Evolutionary conservation across 257 asterid genomes (phyloP), one percentile per base, ranked within the genome.

Genomic region (Nyctanthes arbortristis): DNA sequence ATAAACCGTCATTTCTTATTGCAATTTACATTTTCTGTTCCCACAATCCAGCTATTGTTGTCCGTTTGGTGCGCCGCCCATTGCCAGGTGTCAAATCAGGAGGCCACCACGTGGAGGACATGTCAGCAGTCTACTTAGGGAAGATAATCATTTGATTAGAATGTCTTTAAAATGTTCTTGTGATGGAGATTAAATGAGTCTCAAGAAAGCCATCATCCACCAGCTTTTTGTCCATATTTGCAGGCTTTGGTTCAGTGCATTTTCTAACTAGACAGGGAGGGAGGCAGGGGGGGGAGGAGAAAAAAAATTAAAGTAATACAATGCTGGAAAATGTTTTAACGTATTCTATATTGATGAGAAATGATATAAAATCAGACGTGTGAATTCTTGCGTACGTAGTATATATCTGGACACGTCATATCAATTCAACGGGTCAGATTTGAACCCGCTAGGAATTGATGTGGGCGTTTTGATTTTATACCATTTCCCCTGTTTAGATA

Each of bases 1-100:
- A n/a, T n/a, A 28, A n/a, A 25, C 1, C 52, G 52, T 71, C 66
- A 40, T 24, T 27, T n/a, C 45, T 57, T 25, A 59, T 43, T 32
- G 63, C 45, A 62, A 64, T 58, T 56, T 47, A 24, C 65, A 55
- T n/a, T 24, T 36, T 77, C 71, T 61, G 61, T 56, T 32, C 75
- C 70, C 61, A 64, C 74, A 63, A 70, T 70, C 84, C 84, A 74
- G n/a, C 73, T 64, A 14, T 13, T 60, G 24, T 66, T 70, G 89
- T 79, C 85, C 29, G 82, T 76, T 82, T 79, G 92, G 90, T 80
- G 89, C 80, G 86, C 90, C 92, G 87, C 84, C 87, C 88, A 73
- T 37, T 8, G 9, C 39, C 81, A 75, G 14, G 16, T 73, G 81
- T 65, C 78, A 82, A 81, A 68, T 0, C 74, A 0, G 14, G 1